Percentiles rank a stretch among this genome's conserved stretches.
phyloP scores from a whole-genome alignment of 768 basidiomycete genomes.

The Fibroporia radiculosa region DNA sequence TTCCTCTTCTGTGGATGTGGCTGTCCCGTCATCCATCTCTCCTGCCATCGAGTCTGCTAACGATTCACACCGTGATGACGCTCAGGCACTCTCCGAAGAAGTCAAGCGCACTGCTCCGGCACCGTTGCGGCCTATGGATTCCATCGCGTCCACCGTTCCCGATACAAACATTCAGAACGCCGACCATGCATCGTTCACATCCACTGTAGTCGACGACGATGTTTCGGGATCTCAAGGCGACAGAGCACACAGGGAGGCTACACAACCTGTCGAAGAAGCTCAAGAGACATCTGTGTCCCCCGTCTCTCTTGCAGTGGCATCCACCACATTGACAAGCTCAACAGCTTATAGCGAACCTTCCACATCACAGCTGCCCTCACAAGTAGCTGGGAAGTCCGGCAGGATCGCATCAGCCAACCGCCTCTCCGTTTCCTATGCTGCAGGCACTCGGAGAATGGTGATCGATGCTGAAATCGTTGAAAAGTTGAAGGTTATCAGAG shows the following conservation, averaged over 20 bases:
- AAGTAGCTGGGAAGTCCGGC: conserved; percentile 18
- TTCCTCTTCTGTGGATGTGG: conserved; percentile 44
- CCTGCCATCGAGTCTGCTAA: conserved; percentile 31
- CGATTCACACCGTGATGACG: conserved; percentile 31
- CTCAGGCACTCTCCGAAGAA: conserved; percentile 29
- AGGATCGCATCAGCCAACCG: conserved; percentile 69
- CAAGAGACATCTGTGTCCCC: neutral
- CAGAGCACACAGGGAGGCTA: conserved; percentile 4
- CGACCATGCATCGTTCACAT: conserved; percentile 11
- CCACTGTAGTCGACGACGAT: conserved; percentile 14
- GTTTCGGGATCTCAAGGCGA: neutral
- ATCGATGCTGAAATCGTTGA: conserved; percentile 86
- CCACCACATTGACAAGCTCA: neutral
- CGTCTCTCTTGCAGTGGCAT: neutral
- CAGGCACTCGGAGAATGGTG: conserved; percentile 78
- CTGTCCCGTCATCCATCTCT: conserved; percentile 37
- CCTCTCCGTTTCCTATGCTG: conserved; percentile 93
- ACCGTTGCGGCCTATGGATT: conserved; percentile 35
- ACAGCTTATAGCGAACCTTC: conserved; percentile 5
- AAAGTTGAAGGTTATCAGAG: conserved; percentile 69
- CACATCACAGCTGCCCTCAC: neutral
- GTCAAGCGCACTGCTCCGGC: conserved; percentile 23
- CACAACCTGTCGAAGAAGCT: conserved; percentile 11
- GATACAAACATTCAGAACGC: conserved; percentile 31
- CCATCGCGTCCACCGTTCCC: conserved; percentile 45